Evolutionary conservation across 2,329 filamentous ascomycete species (phyloP), one percentile per base, ranked within the genome.

Genomic region (Colletotrichum destructivum): DNA sequence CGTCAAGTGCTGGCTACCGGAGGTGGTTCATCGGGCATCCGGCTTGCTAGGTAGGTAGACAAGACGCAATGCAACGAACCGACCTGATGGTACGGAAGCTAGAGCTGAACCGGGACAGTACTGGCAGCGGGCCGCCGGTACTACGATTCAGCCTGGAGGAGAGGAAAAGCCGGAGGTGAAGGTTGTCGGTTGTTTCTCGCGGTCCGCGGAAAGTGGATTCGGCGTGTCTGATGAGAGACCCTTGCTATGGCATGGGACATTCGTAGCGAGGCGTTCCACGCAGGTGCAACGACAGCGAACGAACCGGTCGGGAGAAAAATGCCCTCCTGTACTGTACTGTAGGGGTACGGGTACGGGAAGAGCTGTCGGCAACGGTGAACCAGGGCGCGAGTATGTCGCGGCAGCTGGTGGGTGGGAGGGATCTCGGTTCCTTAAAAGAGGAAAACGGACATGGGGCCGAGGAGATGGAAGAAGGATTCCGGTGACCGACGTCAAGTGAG

Each of bases 131-230:
- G 46, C 56, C 11, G 26, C 46, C 40, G 46, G 47, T 44, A 59
- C 40, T 47, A 40, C 21, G 46, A 62, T 62, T 35, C 40, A 54
- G 35, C 51, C 54, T 38, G 35, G 35, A 38, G 35, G 64, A 54
- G 47, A 56, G 69, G 52, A 49, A 12, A 61, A 47, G 51, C 55
- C 21, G 47, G 46, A 47, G 52, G 46, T 38, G 47, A 46, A 57
- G 42, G 26, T 49, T 16, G 47, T 38, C 23, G 42, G 51, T 31
- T 12, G 23, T 62, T 47, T 26, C 38, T 40, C 52, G 40, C 64
- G 57, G 63, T 38, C 35, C 35, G 35, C 55, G 59, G 23, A 71
- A 46, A 71, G 69, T 69, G 69, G 59, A 23, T 68, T 71, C 57
- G 44, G 44, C 49, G 61, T 59, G 38, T 56, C 52, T 51, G 60